A percentile compares a stretch with the other conserved stretches of the same genome.
Conservation (phyloP, 805 yeast genomes). For the Hanseniaspora clermontiae region DNA sequence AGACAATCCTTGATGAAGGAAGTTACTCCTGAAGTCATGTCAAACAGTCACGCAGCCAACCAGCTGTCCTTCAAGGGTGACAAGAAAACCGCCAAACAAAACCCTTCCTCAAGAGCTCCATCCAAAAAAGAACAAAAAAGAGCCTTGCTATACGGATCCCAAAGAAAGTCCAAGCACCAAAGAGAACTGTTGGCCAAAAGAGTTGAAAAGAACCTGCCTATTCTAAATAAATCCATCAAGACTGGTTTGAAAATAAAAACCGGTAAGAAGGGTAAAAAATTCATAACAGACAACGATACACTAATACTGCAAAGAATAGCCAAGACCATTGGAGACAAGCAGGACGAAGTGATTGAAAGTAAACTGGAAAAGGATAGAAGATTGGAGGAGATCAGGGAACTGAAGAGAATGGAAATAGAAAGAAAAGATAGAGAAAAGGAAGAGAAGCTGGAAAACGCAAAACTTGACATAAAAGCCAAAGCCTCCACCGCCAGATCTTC, state of each 20-base stretch:
- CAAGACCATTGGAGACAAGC: constrained; percentile 67
- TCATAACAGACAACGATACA: constrained; percentile 57
- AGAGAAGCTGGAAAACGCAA: constrained; percentile 60
- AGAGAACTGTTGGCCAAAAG: constrained; percentile 29
- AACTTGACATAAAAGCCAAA: constrained; percentile 60
- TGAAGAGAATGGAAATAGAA: constrained; percentile 78
- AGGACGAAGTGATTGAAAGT: constrained; percentile 69
- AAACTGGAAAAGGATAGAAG: constrained; percentile 82
- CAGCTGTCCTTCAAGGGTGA: constrained; percentile 34
- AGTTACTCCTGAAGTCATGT: constrained; percentile 52
- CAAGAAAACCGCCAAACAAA: constrained; percentile 36
- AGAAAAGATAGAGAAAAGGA: constrained; percentile 61
- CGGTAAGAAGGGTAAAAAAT: constrained; percentile 82
- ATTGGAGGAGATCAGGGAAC: constrained; percentile 77
- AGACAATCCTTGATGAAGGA: constrained; percentile 42
- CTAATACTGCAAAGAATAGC: constrained; percentile 55
- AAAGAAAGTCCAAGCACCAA: constrained; percentile 32
- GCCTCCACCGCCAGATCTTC: constrained; percentile 55
- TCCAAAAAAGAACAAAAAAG: constrained; percentile 49
- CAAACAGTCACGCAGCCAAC: constrained; percentile 60
- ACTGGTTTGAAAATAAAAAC: constrained; percentile 69
- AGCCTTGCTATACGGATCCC: constrained; percentile 56
- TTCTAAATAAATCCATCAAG: constrained; percentile 64
- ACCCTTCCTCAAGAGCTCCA: constrained; percentile 46
- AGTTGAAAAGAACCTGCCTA: constrained; percentile 71